Base-by-base conservation (phyloP, 306 rosid genomes). In the Pueraria montana region DNA sequence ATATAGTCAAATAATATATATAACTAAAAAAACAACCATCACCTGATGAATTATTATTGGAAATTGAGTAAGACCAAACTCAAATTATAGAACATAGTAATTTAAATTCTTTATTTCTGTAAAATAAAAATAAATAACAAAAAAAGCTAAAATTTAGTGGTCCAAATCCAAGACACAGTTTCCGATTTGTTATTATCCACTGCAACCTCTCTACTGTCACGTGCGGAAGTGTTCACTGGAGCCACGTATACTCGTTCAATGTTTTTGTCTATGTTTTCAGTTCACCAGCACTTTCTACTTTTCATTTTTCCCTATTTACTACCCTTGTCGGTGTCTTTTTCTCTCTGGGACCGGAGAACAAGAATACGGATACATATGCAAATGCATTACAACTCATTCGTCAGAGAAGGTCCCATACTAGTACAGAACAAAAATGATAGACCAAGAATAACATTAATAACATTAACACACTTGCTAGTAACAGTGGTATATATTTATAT, bases 311-410 rank as follows among this genome's bases (percentile, higher is more conserved):
- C n/a, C 6, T n/a, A 12, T 50, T 78, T 38, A 11, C 18, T 42
- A 61, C 42, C 46, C 38, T 4, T 63, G 87, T 84, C 87, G 77
- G 87, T 84, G 84, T 62, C 8, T 42, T 32, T 40, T 74, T 65
- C 32, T 32, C 16, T 68, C 26, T 30, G 55, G 77, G 65, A 30
- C 86, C 73, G 23, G 2, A 26, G 18, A 10, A 53, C 73, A 68
- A 27, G 67, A 26, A 49, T 64, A 4, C 79, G 30, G 46, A 50
- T 8, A 38, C 53, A 52, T 10, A 66, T 4, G 13, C 38, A 68
- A 43, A 77, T 50, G 80, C 77, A 58, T 45, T 32, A 71, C 86
- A 77, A 77, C 87, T 84, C 70, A 76, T 52, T 66, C 64, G 46
- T 23, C 76, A 21, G 34, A 63, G 16, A 9, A 26, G 45, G 74